A percentile compares a stretch with the other conserved stretches of the same genome.
phyloP scores from a whole-genome alignment of 2,329 filamentous ascomycete species.

The Cladosporium oxysporum region DNA sequence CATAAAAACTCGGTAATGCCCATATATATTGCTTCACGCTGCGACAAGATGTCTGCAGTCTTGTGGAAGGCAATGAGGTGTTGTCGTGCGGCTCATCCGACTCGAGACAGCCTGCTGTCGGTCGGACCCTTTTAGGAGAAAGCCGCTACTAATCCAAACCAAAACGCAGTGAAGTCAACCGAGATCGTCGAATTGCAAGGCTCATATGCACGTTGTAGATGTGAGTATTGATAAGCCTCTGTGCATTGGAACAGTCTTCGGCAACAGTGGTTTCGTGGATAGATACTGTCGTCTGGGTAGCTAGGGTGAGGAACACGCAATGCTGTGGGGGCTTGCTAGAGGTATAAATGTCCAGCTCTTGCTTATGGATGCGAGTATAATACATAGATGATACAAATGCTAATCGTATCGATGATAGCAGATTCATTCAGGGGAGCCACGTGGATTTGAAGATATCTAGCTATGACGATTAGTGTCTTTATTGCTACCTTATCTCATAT shows the following conservation, averaged over 20 bases:
- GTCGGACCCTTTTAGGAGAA: background rate
- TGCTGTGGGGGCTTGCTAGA: background rate
- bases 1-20: no score
- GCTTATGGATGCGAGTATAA: background rate
- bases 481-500: background rate
- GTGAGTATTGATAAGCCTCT: background rate
- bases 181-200: background rate
- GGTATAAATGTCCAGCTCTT: background rate
- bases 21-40: no score
- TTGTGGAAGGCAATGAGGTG: background rate
- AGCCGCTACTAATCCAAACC: background rate
- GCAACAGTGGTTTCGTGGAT: background rate
- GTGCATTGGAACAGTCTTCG: no score
- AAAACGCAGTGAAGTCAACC: background rate
- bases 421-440: background rate
- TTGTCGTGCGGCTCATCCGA: background rate
- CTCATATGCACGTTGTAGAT: background rate
- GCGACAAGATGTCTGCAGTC: background rate
- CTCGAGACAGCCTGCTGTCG: background rate
- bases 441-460: background rate
- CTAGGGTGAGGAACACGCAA: background rate
- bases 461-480: background rate
- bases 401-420: background rate
- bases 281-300: background rate
- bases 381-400: background rate